Percentiles rank a stretch among this genome's conserved stretches.
phyloP scores from a whole-genome alignment of 73 alveolate genomes.

The Breviolum minutum region DNA sequence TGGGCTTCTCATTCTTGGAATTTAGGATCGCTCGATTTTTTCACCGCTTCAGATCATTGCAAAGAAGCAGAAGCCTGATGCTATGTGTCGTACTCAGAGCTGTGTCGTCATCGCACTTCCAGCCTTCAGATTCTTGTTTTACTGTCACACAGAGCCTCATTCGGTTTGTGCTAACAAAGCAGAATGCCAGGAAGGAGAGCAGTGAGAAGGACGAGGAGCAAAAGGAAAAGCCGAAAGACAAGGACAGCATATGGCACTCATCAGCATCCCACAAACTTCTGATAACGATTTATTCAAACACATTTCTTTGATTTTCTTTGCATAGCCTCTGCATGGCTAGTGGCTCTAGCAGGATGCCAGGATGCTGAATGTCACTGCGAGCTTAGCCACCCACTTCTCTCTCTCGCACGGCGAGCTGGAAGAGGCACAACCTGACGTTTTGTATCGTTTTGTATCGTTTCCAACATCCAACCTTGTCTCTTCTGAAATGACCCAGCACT shows the following conservation, averaged over 20 bases:
- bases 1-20: too few relatives aligned
- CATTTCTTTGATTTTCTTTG: too few relatives aligned
- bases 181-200: constrained; percentile 7
- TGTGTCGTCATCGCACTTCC: background rate
- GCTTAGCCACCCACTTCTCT: constrained; percentile 71
- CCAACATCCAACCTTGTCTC: too few relatives aligned
- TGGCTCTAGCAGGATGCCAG: constrained; percentile 29
- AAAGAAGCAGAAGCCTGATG: constrained; percentile 85
- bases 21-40: background rate
- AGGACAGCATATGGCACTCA: background rate
- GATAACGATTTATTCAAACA: too few relatives aligned
- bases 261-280: background rate
- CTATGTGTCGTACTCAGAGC: constrained; percentile 22
- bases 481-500: too few relatives aligned
- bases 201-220: constrained; percentile 41
- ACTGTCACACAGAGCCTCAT: too few relatives aligned
- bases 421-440: background rate
- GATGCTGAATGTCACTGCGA: constrained; percentile 81
- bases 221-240: constrained; percentile 36
- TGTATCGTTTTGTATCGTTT: too few relatives aligned
- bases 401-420: constrained; percentile 78
- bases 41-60: constrained; percentile 54
- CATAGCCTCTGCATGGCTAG: background rate
- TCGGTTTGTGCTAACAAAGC: too few relatives aligned
- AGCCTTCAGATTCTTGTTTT: too few relatives aligned